phyloP scores from a whole-genome alignment of 139 green algal species.

The Chlamydomonas incerta region DNA sequence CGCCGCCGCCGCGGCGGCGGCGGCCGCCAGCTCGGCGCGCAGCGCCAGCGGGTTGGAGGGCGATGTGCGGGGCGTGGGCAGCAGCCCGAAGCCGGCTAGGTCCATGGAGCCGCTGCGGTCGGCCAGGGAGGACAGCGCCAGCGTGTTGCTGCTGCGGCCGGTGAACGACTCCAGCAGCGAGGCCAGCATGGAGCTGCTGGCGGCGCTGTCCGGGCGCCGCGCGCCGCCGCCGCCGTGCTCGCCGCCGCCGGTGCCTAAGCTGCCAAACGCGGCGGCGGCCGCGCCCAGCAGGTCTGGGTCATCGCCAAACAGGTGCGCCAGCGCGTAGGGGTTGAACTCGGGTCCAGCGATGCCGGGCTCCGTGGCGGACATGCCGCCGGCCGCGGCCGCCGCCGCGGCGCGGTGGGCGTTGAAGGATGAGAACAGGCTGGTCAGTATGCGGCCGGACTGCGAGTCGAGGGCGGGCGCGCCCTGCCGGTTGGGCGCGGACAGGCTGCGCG shows the following conservation, averaged over 20 bases:
- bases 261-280: not conserved
- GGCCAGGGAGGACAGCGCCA: not conserved
- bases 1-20: not conserved
- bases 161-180: constrained; percentile 31
- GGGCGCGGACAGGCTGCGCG: constrained; percentile 1
- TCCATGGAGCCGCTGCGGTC: not conserved
- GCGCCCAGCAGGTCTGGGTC: not conserved
- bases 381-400: not conserved
- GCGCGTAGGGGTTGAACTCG: not conserved
- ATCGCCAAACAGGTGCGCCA: constrained; percentile 3
- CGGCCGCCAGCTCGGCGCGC: not conserved
- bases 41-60: constrained; percentile 8
- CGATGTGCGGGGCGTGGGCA: not conserved
- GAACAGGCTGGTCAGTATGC: not conserved
- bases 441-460: not conserved
- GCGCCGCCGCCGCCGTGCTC: not conserved
- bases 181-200: not conserved
- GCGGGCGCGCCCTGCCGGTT: not conserved
- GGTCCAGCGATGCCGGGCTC: too few relatives aligned
- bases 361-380: not conserved
- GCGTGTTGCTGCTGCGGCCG: not conserved
- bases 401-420: not conserved
- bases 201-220: not conserved
- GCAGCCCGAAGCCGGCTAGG: not conserved
- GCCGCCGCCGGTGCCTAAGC: not conserved